Conservation (phyloP, 2,329 filamentous ascomycete species). For the Akanthomyces dipterigenus region DNA sequence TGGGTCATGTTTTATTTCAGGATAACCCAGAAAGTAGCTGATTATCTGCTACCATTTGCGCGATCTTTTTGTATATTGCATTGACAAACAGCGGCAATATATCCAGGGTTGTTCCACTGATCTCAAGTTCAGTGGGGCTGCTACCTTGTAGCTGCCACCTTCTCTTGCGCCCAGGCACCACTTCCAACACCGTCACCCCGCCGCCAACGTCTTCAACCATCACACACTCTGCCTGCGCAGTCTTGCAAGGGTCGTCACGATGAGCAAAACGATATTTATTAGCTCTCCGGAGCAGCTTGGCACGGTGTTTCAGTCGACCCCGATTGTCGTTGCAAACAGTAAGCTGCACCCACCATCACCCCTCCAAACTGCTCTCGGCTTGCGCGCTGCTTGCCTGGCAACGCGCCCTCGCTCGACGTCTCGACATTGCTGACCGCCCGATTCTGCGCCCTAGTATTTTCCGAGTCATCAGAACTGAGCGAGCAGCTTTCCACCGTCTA, state of each 20-base stretch:
- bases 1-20: too few species aligned
- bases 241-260: conserved; percentile 10
- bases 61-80: too few species aligned
- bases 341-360: conserved; percentile 34
- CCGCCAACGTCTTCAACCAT: background rate
- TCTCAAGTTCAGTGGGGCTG: background rate
- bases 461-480: conserved; percentile 81
- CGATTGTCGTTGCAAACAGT: conserved; percentile 86
- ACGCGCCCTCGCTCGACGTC: background rate
- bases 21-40: too few species aligned
- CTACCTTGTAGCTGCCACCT: background rate
- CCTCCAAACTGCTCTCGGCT: conserved; percentile 1
- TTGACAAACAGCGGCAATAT: background rate
- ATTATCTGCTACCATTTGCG: too few species aligned
- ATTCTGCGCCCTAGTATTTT: conserved; percentile 58
- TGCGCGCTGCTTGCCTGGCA: conserved; percentile 10
- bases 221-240: background rate
- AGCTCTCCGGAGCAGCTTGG: conserved; percentile 57
- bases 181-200: conserved; percentile 2
- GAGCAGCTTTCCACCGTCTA: conserved; percentile 77
- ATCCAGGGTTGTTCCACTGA: background rate
- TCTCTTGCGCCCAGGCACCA: background rate
- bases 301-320: conserved; percentile 61
- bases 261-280: conserved; percentile 24
- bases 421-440: background rate